Base-by-base conservation (phyloP, 768 basidiomycete genomes). In the Mycena capillaripes region DNA sequence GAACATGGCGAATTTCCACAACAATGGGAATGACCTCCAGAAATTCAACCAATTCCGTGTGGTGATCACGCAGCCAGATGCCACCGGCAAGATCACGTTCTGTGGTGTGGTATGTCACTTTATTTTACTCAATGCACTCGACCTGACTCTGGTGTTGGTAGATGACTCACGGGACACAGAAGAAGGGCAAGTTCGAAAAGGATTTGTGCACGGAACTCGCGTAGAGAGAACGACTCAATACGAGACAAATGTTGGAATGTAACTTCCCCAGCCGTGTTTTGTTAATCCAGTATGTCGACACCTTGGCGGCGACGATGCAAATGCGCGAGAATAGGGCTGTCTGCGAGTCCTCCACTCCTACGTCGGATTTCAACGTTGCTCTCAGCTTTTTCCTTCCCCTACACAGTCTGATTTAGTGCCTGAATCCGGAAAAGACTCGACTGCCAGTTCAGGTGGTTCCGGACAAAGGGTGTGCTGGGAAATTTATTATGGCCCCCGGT, bases 11-110 rank as follows among this genome's bases (percentile, higher is more conserved):
- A 12, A 52, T 27, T 69, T 69, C 68, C n/a, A 30, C 34, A 69
- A 69, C 58, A 30, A 19, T 30, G 19, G 40, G 55, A 12, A n/a
- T 29, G 16, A 11, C 3, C n/a, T 67, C 23, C 42, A 5, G 36
- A n/a, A 61, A 17, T 62, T 69, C 66, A 66, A 66, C 52, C 36
- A 55, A 36, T 66, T 66, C 52, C 66, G 66, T 21, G 66, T 68
- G 29, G 34, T 69, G 32, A 69, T 69, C 29, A 69, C 68, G 34
- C 19, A 36, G n/a, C 68, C 68, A 14, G 68, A 69, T 38, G 44
- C 68, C 32, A 69, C 25, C 23, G 68, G 68, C 27, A 48, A 44
- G 16, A 69, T 59, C 23, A 61, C 58, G 10, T 69, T 69, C 59
- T 69, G 68, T 30, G 59, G 68, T 48, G 68, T 61, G 59, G 68